phyloP scores from a whole-genome alignment of 495 filamentous ascomycete species.

The Trichoderma gamsii region DNA sequence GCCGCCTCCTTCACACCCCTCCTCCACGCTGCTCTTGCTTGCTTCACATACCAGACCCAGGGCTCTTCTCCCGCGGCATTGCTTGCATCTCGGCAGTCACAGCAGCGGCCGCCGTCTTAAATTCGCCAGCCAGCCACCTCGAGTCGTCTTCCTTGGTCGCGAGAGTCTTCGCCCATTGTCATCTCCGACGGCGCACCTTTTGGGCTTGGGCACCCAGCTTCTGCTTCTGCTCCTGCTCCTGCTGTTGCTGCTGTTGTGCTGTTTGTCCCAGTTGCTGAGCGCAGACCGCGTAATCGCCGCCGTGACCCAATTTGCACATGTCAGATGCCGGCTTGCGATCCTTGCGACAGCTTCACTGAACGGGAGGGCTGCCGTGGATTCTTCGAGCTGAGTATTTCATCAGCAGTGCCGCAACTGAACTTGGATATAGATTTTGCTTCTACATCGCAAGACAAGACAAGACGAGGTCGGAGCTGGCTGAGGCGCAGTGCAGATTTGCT shows the following conservation, averaged over 20 bases:
- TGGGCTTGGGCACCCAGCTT: not conserved
- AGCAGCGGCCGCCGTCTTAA: not conserved
- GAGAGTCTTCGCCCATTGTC: not conserved
- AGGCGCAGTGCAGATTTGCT: not conserved
- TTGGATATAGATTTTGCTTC: not conserved
- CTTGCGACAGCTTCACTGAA: not conserved
- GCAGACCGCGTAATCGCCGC: conserved; percentile 3
- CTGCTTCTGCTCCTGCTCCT: too few species aligned
- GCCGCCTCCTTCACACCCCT: conserved; percentile 10
- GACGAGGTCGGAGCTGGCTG: not conserved
- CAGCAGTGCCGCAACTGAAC: not conserved
- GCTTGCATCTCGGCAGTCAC: conserved; percentile 9
- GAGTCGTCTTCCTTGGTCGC: not conserved
- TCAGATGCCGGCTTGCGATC: conserved; percentile 10
- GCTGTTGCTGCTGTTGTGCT: not conserved
- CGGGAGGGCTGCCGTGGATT: not conserved
- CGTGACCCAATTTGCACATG: conserved; percentile 2
- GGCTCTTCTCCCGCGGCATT: not conserved
- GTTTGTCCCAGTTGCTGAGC: not conserved
- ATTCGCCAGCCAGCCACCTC: not conserved
- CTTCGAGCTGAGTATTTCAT: not conserved
- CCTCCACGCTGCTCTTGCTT: not conserved
- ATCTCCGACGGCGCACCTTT: not conserved
- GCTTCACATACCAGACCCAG: not conserved
- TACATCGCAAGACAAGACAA: not conserved